Conservation (phyloP, 2,329 filamentous ascomycete genomes). For the Claviceps humidiphila region DNA sequence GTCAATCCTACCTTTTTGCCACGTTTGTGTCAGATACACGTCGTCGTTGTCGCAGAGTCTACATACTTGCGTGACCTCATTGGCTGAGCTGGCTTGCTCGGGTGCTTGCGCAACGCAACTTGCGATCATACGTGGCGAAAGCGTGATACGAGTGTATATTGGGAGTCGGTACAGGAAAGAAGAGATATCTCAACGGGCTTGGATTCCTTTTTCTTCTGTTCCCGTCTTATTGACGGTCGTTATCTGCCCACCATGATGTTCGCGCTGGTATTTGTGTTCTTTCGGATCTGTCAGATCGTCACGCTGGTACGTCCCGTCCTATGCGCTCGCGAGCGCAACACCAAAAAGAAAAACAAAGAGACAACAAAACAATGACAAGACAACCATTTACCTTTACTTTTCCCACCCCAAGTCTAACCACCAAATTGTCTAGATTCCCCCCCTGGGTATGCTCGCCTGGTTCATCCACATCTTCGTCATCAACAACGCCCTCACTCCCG, state of each 20-base stretch:
- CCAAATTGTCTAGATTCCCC: slow-evolving; percentile 37
- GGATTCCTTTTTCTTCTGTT: background rate
- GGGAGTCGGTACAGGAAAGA: background rate
- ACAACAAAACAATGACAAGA: background rate
- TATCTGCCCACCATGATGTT: slow-evolving; percentile 39
- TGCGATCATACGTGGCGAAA: background rate
- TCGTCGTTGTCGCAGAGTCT: no score
- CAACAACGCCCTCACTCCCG: slow-evolving; percentile 44
- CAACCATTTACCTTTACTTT: background rate
- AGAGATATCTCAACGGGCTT: background rate
- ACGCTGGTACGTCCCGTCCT: slow-evolving; percentile 38
- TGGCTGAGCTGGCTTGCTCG: no score
- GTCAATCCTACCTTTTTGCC: background rate
- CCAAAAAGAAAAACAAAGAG: background rate
- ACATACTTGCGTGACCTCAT: no score
- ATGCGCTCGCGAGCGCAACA: background rate
- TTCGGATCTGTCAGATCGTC: slow-evolving; percentile 48
- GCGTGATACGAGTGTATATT: background rate
- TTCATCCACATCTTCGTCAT: slow-evolving; percentile 48
- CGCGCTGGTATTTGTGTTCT: slow-evolving; percentile 49
- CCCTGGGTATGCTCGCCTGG: slow-evolving; percentile 53
- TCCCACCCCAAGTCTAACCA: background rate
- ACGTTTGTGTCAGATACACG: slow-evolving; percentile 1
- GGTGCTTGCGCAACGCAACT: no score
- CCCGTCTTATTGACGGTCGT: background rate